Evolutionary conservation across 208 protist genomes (phyloP).

Genomic region (Herpetomonas tarakana): DNA sequence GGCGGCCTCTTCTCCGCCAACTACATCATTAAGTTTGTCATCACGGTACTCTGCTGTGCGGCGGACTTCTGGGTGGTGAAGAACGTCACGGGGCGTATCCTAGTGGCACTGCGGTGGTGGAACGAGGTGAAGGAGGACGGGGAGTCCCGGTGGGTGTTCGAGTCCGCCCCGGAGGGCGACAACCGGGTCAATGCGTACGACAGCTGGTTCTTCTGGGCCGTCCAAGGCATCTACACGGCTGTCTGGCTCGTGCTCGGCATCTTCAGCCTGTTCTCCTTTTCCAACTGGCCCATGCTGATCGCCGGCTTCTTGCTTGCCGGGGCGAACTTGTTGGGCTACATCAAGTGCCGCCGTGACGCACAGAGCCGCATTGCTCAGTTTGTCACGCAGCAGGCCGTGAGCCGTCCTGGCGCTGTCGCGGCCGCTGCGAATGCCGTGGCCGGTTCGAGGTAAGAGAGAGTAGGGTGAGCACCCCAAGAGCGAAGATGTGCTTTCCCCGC

Average conservation of each 20-base stretch:
- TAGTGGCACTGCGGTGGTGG: constrained; percentile 95
- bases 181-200: constrained; percentile 73
- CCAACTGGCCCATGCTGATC: constrained; percentile 58
- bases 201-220: constrained; percentile 84
- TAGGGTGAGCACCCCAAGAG: too few relatives aligned
- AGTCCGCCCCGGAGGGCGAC: constrained; percentile 73
- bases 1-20: constrained; percentile 47
- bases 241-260: constrained; percentile 67
- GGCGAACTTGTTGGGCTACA: constrained; percentile 77
- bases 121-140: constrained; percentile 94
- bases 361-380: constrained; percentile 55
- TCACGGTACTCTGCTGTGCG: constrained; percentile 83
- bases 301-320: constrained; percentile 52
- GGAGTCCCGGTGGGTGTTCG: constrained; percentile 91
- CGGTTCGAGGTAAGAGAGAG: constrained; percentile 17
- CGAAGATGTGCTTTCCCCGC: too few relatives aligned
- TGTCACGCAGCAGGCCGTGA: constrained; percentile 47
- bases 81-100: constrained; percentile 93
- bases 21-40: constrained; percentile 83
- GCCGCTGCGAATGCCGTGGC: constrained; percentile 34
- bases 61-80: constrained; percentile 96
- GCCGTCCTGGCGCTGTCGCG: constrained; percentile 40
- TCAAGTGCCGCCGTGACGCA: constrained; percentile 83
- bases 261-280: constrained; percentile 67
- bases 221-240: constrained; percentile 34